These are phyloP conservation scores for Pseudognaphalium luteoalbum DNA, from an alignment of 129 eudicot genomes.

Conservation along the genomic window DNA sequence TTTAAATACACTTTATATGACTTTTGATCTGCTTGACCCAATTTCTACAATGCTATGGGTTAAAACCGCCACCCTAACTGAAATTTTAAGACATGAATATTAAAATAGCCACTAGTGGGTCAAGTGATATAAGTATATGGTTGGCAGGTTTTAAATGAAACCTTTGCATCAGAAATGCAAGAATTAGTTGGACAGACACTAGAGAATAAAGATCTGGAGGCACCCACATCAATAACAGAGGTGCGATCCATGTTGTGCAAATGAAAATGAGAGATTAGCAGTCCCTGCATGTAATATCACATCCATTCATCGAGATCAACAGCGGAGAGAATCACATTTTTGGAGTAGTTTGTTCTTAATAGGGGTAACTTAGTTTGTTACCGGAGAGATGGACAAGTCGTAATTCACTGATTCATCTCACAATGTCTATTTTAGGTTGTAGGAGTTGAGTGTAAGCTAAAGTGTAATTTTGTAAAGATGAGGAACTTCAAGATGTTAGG, in stretches of 20 bases:
- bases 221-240: conserved; percentile 61
- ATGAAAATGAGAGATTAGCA: conserved; percentile 34
- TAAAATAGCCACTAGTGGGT: not conserved
- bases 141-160: conserved; percentile 70
- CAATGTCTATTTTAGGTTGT: conserved; percentile 5
- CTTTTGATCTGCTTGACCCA: not conserved
- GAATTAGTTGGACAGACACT: conserved; percentile 53
- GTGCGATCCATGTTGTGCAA: conserved; percentile 71
- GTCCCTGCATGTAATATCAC: conserved; percentile 34
- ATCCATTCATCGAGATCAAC: not conserved
- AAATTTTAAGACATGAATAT: not conserved
- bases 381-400: not conserved
- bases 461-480: not conserved
- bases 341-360: not conserved
- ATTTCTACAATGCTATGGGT: not conserved
- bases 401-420: not conserved
- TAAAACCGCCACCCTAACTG: not conserved
- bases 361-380: not conserved
- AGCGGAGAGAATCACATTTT: conserved; percentile 1
- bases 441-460: not conserved
- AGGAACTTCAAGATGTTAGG: not conserved
- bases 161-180: conserved; percentile 68
- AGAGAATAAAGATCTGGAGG: conserved; percentile 62
- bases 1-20: not conserved
- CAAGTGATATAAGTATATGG: not conserved